phyloP scores from a whole-genome alignment of 768 basidiomycete species.

The Boletus bicolor region DNA sequence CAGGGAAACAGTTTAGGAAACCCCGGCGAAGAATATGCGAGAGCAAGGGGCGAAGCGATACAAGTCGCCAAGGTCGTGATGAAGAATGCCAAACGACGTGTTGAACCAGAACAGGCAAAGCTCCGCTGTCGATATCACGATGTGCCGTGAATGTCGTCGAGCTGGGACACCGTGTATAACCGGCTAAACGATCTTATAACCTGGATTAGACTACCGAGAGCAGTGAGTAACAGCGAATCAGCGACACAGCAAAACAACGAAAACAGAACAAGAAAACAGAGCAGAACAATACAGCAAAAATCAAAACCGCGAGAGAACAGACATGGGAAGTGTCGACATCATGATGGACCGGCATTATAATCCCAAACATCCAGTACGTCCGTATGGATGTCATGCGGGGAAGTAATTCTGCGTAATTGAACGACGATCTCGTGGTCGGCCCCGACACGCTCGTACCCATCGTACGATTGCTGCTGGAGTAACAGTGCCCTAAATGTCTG shows the following conservation, averaged over 20 bases:
- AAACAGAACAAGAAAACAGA: not conserved
- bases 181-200: not conserved
- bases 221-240: too few species aligned
- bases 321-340: not conserved
- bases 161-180: too few species aligned
- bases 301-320: not conserved
- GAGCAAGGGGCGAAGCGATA: not conserved
- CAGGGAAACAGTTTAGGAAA: not conserved
- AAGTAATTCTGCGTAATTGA: not conserved
- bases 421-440: conserved; percentile 4
- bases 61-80: not conserved
- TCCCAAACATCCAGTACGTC: conserved; percentile 4
- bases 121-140: not conserved
- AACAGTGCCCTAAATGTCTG: conserved; percentile 4
- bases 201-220: not conserved
- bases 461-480: not conserved
- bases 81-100: not conserved
- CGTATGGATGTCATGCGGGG: not conserved
- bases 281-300: not conserved
- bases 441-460: conserved; percentile 5
- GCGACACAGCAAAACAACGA: not conserved
- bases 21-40: not conserved
- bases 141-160: not conserved
- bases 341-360: not conserved
- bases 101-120: not conserved